Evolutionary conservation across 176 grass and related monocot species (phyloP), one percentile per base, ranked within the genome.

Genomic region (Oryza glaberrima): DNA sequence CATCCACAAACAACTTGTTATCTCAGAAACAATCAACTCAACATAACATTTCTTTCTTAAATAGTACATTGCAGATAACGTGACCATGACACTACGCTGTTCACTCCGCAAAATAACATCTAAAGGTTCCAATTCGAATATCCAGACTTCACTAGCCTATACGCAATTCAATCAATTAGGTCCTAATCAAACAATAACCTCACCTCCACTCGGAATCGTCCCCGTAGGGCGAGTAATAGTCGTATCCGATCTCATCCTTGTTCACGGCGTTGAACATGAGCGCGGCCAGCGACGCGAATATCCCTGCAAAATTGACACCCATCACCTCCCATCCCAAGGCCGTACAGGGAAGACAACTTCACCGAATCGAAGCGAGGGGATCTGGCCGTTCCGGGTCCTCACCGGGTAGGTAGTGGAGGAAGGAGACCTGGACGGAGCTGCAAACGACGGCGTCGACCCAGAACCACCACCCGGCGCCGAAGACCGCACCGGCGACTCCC

Each of bases 381-480:
- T 86, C 80, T 77, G 54, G 54, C 20, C 20, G 65, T 11, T 5
- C 22, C 26, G 36, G 20, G 73, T 34, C 22, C 82, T 85, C 69
- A 98, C 96, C 96, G 14, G 96, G 91, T 52, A 98, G 96, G 91
- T 98, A 95, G 81, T 98, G 93, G 78, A 96, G 84, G 86, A 95
- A 98, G 76, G 93, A 94, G 83, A 96, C 79, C 86, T 85, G 85
- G 69, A 92, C 93, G 36, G 81, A 69, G 82, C 96, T 98, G 81
- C 93, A 98, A 82, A 98, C 96, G 67, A 98, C 89, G 64, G 96
- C 91, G 77, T 98, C 93, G 88, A 95, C 93, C 96, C 93, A 98
- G 81, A 98, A 95, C 96, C 96, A 95, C 96, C 96, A 98, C 0
- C 90, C 96, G 1, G 96, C 91, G 35, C 96, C 96, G 74, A 98